Conservation (phyloP, 495 filamentous ascomycete species). For the Lichina pygmaea region DNA sequence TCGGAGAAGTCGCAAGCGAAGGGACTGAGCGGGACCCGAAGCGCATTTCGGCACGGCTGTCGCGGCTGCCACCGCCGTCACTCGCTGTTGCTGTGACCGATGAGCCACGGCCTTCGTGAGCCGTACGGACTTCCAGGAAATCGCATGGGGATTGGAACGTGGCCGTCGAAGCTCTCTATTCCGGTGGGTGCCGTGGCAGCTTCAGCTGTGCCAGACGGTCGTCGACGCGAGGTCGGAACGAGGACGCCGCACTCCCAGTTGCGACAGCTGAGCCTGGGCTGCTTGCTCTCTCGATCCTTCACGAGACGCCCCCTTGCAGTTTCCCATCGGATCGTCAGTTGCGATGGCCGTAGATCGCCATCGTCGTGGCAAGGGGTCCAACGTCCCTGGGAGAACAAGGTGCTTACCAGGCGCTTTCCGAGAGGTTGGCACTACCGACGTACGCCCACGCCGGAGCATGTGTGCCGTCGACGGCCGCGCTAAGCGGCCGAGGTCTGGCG, state of each 20-base stretch:
- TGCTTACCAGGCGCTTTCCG: conserved; percentile 71
- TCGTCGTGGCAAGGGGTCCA: background rate
- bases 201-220: conserved; percentile 2
- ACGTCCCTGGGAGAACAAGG: background rate
- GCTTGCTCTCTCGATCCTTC: conserved; percentile 32
- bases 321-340: conserved; percentile 1
- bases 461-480: background rate
- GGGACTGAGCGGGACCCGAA: no score
- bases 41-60: no score
- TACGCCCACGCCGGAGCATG: conserved; percentile 38
- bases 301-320: conserved; percentile 37
- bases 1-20: no score
- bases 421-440: conserved; percentile 76
- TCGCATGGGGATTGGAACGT: conserved; percentile 47
- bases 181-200: conserved; percentile 1
- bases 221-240: conserved; percentile 16
- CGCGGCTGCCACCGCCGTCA: no score
- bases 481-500: conserved; percentile 22
- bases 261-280: conserved; percentile 50
- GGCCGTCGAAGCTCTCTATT: conserved; percentile 25
- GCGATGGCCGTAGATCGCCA: conserved; percentile 1
- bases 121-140: conserved; percentile 25
- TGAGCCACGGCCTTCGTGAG: conserved; percentile 28
- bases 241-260: conserved; percentile 97
- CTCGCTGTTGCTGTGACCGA: background rate